These are phyloP conservation scores for Lepidium africanum DNA, from an alignment of 345 rosid genomes.

Conservation along the genomic window DNA sequence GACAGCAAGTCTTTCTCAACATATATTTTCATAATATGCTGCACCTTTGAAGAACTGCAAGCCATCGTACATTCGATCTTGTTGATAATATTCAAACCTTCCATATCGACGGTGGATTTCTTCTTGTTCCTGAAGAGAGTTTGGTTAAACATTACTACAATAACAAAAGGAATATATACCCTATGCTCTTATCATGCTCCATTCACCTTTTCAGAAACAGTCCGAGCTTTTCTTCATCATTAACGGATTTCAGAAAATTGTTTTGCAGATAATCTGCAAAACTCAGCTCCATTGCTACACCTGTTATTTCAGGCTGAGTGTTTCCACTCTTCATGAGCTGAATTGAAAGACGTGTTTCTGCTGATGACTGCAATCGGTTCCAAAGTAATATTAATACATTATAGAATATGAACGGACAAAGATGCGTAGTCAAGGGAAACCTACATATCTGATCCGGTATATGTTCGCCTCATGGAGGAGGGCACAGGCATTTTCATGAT, in stretches of 20 bases:
- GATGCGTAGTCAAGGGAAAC: conserved; percentile 22
- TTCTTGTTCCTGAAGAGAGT: conserved; percentile 57
- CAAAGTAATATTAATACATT: not conserved
- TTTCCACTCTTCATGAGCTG: conserved; percentile 88
- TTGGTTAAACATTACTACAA: conserved; percentile 1
- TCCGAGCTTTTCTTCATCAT: conserved; percentile 58
- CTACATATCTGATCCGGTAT: conserved; percentile 85
- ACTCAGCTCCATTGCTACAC: conserved; percentile 69
- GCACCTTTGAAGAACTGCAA: conserved; percentile 90
- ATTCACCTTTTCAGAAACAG: conserved; percentile 70
- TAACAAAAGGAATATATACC: conserved; percentile 5
- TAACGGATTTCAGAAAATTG: conserved; percentile 47
- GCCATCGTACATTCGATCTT: conserved; percentile 71
- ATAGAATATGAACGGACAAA: not conserved
- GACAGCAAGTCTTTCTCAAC: not conserved
- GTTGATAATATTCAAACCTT: conserved; percentile 59
- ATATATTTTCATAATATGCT: not conserved
- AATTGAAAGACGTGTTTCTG: conserved; percentile 54
- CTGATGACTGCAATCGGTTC: conserved; percentile 49
- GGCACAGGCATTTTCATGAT: conserved; percentile 77
- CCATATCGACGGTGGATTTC: conserved; percentile 36
- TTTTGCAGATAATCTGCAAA: conserved; percentile 74
- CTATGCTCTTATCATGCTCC: not conserved
- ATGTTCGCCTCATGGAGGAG: conserved; percentile 83
- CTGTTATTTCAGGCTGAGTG: conserved; percentile 76